Conservation (phyloP, 1,139 yeast genomes). For the Blastobotrys elegans region DNA sequence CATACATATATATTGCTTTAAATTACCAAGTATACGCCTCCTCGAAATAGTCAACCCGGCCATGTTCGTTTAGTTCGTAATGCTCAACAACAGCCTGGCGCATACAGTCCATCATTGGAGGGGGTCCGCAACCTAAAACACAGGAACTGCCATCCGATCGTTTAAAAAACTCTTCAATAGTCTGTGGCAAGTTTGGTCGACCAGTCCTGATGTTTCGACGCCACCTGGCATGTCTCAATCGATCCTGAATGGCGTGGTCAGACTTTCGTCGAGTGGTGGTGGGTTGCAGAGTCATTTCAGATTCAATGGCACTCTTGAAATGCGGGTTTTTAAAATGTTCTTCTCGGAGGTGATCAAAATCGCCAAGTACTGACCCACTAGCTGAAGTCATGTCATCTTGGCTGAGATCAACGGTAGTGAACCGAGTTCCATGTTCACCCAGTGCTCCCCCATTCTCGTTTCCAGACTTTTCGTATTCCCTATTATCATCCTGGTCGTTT, state of each 20-base stretch:
- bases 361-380: neutral
- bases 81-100: conserved; percentile 28
- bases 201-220: conserved; percentile 18
- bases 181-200: conserved; percentile 26
- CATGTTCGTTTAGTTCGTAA: conserved; percentile 29
- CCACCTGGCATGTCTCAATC: conserved; percentile 11
- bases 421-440: neutral
- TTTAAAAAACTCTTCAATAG: conserved; percentile 24
- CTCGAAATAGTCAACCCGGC: conserved; percentile 36
- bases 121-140: conserved; percentile 38
- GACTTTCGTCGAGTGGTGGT: neutral
- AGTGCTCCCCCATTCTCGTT: too few species aligned
- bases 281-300: neutral
- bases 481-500: neutral
- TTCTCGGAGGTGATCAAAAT: neutral
- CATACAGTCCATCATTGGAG: conserved; percentile 35
- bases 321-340: conserved; percentile 8
- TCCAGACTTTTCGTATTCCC: neutral
- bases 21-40: conserved; percentile 37
- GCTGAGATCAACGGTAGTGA: neutral
- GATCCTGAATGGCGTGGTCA: neutral
- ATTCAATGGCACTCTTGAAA: conserved; percentile 1
- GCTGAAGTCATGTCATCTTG: neutral
- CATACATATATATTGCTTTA: neutral
- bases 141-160: conserved; percentile 31